Conservation (phyloP, 2,329 filamentous ascomycete genomes). For the Ustulina deusta region DNA sequence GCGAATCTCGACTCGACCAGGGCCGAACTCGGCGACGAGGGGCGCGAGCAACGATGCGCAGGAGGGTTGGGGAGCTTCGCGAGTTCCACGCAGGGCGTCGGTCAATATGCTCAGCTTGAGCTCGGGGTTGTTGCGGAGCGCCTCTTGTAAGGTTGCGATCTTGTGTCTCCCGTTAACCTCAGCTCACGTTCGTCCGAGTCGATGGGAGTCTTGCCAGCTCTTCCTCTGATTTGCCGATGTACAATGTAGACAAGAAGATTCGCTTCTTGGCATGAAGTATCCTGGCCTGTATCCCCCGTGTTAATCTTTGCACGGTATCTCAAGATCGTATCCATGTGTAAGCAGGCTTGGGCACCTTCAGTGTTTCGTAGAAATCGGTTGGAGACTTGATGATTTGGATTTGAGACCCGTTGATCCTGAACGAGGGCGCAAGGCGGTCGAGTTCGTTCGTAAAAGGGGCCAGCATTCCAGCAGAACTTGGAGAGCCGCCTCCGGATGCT, state of each 20-base stretch:
- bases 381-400: slow-evolving; percentile 84
- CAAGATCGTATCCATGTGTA: slow-evolving; percentile 1
- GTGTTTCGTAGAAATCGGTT: slow-evolving; percentile 87
- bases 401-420: slow-evolving; percentile 84
- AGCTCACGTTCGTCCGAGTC: slow-evolving; percentile 16
- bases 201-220: slow-evolving; percentile 71
- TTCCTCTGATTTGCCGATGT: slow-evolving; percentile 92
- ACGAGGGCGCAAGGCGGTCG: slow-evolving; percentile 89
- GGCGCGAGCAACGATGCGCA: slow-evolving; percentile 89
- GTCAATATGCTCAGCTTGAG: slow-evolving; percentile 90
- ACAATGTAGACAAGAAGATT: slow-evolving; percentile 95
- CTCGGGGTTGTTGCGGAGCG: slow-evolving; percentile 78
- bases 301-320: slow-evolving; percentile 23
- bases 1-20: slow-evolving; percentile 86
- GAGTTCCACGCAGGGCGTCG: slow-evolving; percentile 89
- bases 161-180: slow-evolving; percentile 49
- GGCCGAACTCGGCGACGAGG: slow-evolving; percentile 85
- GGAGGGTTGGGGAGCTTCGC: slow-evolving; percentile 86
- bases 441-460: slow-evolving; percentile 75
- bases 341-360: slow-evolving; percentile 72
- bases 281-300: slow-evolving; percentile 67
- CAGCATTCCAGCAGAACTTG: slow-evolving; percentile 57
- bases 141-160: slow-evolving; percentile 81
- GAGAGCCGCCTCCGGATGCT: slow-evolving; percentile 43
- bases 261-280: slow-evolving; percentile 82